A percentile compares a stretch with the other conserved stretches of the same genome.
Evolutionary conservation across 2,329 filamentous ascomycete genomes (phyloP).

Genomic region (Pyricularia pennisetigena): DNA sequence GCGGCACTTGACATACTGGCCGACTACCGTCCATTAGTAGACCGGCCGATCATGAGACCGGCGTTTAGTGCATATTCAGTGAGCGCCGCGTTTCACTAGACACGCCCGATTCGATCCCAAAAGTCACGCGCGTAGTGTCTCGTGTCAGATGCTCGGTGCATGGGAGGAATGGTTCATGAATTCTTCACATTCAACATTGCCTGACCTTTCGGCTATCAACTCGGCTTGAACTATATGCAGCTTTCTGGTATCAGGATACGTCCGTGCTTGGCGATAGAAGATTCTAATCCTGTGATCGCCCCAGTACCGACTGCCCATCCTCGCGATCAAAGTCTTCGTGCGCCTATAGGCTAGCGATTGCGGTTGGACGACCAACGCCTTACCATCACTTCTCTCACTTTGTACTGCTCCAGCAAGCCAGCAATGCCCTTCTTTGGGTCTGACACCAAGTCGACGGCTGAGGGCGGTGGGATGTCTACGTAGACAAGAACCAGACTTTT

Average conservation of each 20-base stretch:
- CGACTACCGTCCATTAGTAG: background rate
- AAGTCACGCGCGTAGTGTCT: background rate
- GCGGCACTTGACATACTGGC: background rate
- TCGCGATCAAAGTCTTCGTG: background rate
- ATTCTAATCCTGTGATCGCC: background rate
- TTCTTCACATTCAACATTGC: background rate
- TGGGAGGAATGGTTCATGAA: background rate
- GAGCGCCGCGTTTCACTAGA: background rate
- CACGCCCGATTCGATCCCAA: background rate
- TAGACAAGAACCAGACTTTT: constrained; percentile 88
- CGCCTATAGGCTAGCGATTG: constrained; percentile 32
- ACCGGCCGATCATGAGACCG: background rate
- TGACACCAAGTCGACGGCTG: constrained; percentile 31
- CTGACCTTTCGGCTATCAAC: background rate
- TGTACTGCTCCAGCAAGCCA: constrained; percentile 57
- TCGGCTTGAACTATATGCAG: background rate
- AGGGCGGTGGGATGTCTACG: constrained; percentile 75
- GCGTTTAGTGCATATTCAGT: background rate
- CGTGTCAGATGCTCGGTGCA: background rate
- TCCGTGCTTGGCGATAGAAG: background rate
- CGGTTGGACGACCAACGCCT: constrained; percentile 80
- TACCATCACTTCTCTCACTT: constrained; percentile 69
- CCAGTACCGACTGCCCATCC: background rate
- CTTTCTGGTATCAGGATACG: background rate
- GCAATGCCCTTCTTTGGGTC: constrained; percentile 43